A percentile compares a stretch with the other conserved stretches of the same genome.
Evolutionary conservation across 176 grass and related monocot species (phyloP).

Genomic region (Triticum timopheevii): DNA sequence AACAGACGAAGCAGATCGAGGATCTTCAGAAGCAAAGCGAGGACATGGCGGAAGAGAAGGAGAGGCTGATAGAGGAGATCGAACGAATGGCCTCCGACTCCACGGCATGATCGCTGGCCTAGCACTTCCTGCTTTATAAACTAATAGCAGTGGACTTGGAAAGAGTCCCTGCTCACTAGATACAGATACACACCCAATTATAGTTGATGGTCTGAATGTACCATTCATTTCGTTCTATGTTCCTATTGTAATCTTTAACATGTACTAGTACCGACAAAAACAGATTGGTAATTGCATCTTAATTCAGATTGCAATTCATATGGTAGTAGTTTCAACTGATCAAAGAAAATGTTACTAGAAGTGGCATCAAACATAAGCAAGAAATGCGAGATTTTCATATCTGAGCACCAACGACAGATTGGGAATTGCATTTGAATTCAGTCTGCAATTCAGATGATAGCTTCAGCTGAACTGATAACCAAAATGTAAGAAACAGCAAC

Average conservation of each 20-base stretch:
- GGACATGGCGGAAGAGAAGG: slow-evolving; percentile 55
- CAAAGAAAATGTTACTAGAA: not conserved
- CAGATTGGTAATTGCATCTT: not conserved
- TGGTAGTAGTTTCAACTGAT: not conserved
- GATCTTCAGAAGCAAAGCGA: slow-evolving; percentile 82
- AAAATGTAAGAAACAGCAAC: not conserved
- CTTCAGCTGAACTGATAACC: not conserved
- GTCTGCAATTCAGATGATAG: no score
- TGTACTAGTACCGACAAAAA: not conserved
- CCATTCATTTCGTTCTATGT: slow-evolving; percentile 32
- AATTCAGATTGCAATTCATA: not conserved
- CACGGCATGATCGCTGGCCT: slow-evolving; percentile 17
- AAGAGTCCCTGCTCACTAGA: slow-evolving; percentile 23
- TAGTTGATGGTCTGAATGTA: slow-evolving; percentile 25
- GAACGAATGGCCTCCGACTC: slow-evolving; percentile 42
- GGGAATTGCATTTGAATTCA: no score
- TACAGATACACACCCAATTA: slow-evolving; percentile 26
- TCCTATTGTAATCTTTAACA: slow-evolving; percentile 13
- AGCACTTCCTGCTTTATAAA: not conserved
- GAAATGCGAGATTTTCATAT: not conserved
- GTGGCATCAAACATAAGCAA: not conserved
- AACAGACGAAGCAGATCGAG: slow-evolving; percentile 74
- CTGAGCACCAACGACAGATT: not conserved
- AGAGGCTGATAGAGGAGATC: slow-evolving; percentile 58
- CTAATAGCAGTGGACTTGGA: slow-evolving; percentile 17